Conservation (phyloP, 2,329 filamentous ascomycete species). For the Alternaria conjuncta region DNA sequence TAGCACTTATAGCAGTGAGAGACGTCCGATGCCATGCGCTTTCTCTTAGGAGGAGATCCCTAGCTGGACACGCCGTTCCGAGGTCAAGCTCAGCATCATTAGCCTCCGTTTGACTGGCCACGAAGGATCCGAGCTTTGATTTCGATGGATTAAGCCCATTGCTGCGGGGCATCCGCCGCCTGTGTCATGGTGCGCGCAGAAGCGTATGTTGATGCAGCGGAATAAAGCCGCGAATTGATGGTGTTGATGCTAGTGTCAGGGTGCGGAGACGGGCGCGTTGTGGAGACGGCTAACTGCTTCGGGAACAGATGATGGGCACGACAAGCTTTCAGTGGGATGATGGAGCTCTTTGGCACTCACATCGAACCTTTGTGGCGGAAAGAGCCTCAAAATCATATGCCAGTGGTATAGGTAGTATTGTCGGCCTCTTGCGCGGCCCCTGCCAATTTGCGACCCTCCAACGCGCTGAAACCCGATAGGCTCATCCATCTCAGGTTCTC, state of each 20-base stretch:
- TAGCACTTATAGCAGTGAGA: constrained; percentile 13
- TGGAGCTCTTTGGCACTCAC: neutral
- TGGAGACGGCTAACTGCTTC: neutral
- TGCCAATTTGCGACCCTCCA: neutral
- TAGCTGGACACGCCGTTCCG: neutral
- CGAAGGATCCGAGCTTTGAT: neutral
- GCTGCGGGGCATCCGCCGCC: constrained; percentile 10
- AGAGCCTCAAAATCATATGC: neutral
- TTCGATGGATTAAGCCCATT: neutral
- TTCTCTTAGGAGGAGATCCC: neutral
- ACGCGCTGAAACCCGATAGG: neutral
- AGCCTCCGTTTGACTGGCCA: constrained; percentile 11
- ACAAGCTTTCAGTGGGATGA: neutral
- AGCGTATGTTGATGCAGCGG: constrained; percentile 13
- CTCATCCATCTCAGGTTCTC: neutral
- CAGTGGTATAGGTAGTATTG: neutral
- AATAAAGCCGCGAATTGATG: constrained; percentile 19
- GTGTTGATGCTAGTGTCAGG: constrained; percentile 10
- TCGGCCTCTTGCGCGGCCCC: neutral
- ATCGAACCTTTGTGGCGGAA: neutral
- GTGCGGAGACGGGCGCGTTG: constrained; percentile 15
- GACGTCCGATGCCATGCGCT: neutral
- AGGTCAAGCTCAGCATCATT: constrained; percentile 15
- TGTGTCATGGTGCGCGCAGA: neutral
- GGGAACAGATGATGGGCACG: neutral